Evolutionary conservation across 129 eudicot species (phyloP).

Genomic region (Tagetes patula): DNA sequence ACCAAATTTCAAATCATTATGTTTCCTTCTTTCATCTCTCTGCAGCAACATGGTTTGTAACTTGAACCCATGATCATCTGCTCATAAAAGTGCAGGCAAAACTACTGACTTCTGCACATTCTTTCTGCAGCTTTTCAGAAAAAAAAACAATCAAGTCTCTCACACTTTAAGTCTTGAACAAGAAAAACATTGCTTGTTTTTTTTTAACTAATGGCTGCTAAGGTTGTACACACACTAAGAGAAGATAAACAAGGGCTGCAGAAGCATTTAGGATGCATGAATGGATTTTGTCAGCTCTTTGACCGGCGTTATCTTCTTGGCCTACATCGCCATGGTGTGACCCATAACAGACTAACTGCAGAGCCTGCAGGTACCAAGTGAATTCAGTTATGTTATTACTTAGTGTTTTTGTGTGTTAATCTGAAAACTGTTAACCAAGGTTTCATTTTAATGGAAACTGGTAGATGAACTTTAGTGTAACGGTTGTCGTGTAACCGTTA

Average conservation of each 20-base stretch:
- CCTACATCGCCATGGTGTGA: slow-evolving; percentile 37
- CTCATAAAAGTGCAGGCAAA: slow-evolving; percentile 23
- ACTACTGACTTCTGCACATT: slow-evolving; percentile 36
- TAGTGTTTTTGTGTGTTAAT: slow-evolving; percentile 9
- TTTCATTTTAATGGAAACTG: slow-evolving; percentile 11
- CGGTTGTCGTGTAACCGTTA: background rate
- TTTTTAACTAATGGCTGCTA: slow-evolving; percentile 50
- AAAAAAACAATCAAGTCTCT: slow-evolving; percentile 24
- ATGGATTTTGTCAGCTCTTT: slow-evolving; percentile 79
- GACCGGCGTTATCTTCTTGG: slow-evolving; percentile 63
- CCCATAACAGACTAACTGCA: slow-evolving; percentile 55
- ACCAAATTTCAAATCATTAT: slow-evolving; percentile 20
- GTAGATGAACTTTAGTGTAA: slow-evolving; percentile 4
- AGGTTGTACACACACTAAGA: slow-evolving; percentile 44
- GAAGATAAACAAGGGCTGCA: slow-evolving; percentile 62
- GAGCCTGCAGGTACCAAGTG: slow-evolving; percentile 64
- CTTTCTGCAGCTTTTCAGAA: slow-evolving; percentile 44
- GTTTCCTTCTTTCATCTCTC: slow-evolving; percentile 15
- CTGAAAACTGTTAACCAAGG: background rate
- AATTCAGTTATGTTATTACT: slow-evolving; percentile 1
- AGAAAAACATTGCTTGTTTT: slow-evolving; percentile 27
- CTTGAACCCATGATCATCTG: background rate
- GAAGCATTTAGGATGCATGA: slow-evolving; percentile 88
- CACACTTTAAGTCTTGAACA: slow-evolving; percentile 12
- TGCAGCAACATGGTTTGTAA: background rate